Base-by-base conservation (phyloP, 257 asterid genomes). In the Capsicum pubescens region DNA sequence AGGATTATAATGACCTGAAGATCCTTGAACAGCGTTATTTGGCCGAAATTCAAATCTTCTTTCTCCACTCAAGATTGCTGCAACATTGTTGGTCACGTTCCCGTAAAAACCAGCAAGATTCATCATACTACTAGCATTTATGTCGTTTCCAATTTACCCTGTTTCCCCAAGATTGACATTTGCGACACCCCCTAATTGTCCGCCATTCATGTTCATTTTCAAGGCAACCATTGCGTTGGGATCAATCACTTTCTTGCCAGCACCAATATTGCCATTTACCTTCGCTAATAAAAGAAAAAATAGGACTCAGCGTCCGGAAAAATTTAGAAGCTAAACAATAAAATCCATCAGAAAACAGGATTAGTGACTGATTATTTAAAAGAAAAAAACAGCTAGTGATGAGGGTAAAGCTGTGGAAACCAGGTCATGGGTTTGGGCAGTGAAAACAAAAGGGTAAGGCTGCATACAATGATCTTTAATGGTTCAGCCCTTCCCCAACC, bases 51-150 rank as follows among this genome's bases (percentile, higher is more conserved):
- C 39, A 61, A 61, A 61, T n/a, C 69, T 14, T 61, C 36, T 61
- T 21, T 39, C 42, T 9, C 69, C 15, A 0, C 35, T 5, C 69
- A 81, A 35, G 36, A 85, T 44, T 54, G 80, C n/a, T 35, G 86
- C 82, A 72, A 72, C 15, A 79, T 86, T 56, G 32, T 79, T 35
- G 15, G 64, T 59, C 12, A 32, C 67, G 32, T 55, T 78, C 14
- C 91, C 95, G 79, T 89, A 90, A 44, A 92, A 90, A 13, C 97
- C 91, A 48, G 93, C 95, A 80, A 90, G 93, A 85, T 89, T 91
- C 95, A 92, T 93, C 92, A 92, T 87, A 39, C 44, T 3, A 4
- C 58, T 54, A 10, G 86, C n/a, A 54, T 79, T 90, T 5, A 92
- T 83, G 70, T 88, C 94, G 72, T 89, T 89, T 19, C 81, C 91